These are phyloP conservation scores for Endocarpon pusillum DNA, from an alignment of 495 filamentous ascomycete species.

Conservation along the genomic window DNA sequence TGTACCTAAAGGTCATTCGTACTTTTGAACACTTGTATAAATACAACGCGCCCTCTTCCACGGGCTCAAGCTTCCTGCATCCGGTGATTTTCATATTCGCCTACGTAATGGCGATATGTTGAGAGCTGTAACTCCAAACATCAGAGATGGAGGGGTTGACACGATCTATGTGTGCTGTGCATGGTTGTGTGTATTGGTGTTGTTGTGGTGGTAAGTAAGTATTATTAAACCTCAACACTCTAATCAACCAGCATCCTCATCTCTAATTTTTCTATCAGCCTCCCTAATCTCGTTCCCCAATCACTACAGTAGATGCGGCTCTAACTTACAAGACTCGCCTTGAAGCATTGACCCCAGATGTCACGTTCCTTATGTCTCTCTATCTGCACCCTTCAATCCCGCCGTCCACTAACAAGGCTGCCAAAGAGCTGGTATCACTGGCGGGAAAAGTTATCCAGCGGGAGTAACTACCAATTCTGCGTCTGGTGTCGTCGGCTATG, in stretches of 20 bases:
- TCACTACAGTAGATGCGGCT: constrained; percentile 57
- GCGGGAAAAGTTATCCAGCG: constrained; percentile 41
- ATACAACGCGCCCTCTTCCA: no score
- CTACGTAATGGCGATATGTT: constrained; percentile 31
- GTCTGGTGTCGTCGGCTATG: constrained; percentile 60
- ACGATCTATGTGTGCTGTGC: constrained; percentile 63
- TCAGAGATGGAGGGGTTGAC: constrained; percentile 53
- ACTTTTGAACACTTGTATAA: no score
- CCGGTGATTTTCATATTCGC: constrained; percentile 50
- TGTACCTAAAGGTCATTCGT: no score
- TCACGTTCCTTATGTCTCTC: constrained; percentile 77
- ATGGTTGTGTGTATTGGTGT: constrained; percentile 48
- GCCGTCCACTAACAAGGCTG: constrained; percentile 59
- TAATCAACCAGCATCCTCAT: no score
- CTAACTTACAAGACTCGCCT: constrained; percentile 57
- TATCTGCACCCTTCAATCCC: constrained; percentile 68
- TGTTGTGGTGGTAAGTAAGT: no score
- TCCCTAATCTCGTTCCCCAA: constrained; percentile 56
- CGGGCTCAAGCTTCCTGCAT: constrained; percentile 48
- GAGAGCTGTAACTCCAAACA: constrained; percentile 58
- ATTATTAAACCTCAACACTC: no score
- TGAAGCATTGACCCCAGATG: constrained; percentile 46
- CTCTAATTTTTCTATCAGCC: not conserved
- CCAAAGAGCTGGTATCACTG: constrained; percentile 42
- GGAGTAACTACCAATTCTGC: constrained; percentile 74